phyloP scores from a whole-genome alignment of 148 eudicot genomes.

The Rheum nobile region DNA sequence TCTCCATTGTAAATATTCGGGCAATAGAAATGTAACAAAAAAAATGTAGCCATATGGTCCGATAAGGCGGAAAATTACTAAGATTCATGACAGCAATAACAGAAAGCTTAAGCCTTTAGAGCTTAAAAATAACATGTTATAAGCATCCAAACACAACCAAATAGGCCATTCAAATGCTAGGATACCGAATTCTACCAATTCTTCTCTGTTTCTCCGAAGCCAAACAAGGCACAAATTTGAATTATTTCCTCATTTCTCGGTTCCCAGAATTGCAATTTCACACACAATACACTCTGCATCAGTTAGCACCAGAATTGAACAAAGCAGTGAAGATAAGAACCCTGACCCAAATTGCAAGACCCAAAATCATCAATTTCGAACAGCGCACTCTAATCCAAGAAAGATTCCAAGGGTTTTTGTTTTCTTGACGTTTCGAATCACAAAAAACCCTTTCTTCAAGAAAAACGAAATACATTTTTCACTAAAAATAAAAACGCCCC shows the following conservation, averaged over 20 bases:
- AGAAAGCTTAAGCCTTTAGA: background rate
- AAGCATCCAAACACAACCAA: background rate
- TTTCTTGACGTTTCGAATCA: background rate
- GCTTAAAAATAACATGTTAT: no score
- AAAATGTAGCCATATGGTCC: background rate
- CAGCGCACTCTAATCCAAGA: background rate
- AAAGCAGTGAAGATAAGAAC: background rate
- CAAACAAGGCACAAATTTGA: background rate
- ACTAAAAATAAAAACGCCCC: background rate
- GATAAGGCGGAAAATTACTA: background rate
- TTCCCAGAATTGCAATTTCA: background rate
- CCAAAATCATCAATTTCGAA: background rate
- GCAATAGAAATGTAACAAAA: background rate
- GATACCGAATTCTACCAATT: no score
- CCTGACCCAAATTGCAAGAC: background rate
- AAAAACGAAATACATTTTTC: background rate
- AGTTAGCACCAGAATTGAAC: no score
- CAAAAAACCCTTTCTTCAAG: background rate
- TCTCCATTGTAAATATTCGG: background rate
- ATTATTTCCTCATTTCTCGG: background rate
- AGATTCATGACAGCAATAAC: background rate
- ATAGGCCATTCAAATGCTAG: no score
- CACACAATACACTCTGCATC: background rate
- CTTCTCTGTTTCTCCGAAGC: background rate
- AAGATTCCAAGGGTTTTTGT: background rate